Evolutionary conservation across 441 rosid genomes (phyloP).

Genomic region (Hura crepitans): DNA sequence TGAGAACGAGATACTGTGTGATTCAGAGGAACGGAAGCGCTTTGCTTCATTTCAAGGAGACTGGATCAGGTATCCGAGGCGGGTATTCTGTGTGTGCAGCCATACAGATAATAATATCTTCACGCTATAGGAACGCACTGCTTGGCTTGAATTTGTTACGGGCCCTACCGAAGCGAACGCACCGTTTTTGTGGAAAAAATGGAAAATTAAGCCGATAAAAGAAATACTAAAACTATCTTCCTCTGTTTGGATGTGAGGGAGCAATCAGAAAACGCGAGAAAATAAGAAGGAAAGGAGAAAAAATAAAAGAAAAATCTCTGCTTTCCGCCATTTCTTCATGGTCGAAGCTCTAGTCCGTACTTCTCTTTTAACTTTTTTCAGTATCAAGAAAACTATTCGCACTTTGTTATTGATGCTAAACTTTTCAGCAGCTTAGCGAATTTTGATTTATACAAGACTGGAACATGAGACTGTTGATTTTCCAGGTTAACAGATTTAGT

Average conservation of each 20-base stretch:
- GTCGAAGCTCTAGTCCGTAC: not conserved
- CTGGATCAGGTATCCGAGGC: slow-evolving; percentile 30
- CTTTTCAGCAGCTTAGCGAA: not conserved
- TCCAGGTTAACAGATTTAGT: not conserved
- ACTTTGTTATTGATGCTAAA: not conserved
- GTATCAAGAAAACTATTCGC: not conserved
- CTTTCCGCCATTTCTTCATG: too few relatives aligned
- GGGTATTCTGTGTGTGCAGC: slow-evolving; percentile 17
- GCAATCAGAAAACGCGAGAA: slow-evolving; percentile 3
- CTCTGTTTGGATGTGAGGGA: slow-evolving; percentile 15
- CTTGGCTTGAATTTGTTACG: not conserved
- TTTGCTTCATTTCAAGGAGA: not conserved
- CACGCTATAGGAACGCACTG: not conserved
- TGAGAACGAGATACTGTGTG: slow-evolving; percentile 21
- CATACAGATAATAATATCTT: too few relatives aligned
- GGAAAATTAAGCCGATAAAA: not conserved
- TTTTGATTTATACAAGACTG: not conserved
- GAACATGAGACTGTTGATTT: not conserved
- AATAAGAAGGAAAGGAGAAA: not conserved
- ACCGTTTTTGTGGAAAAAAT: too few relatives aligned
- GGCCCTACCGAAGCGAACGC: too few relatives aligned
- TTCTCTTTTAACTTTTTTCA: not conserved
- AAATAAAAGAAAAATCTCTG: not conserved
- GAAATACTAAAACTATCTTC: not conserved
- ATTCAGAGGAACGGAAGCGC: slow-evolving; percentile 9